Percentiles rank a stretch among this genome's conserved stretches.
Evolutionary conservation across 352 stramenopile genomes (phyloP).

Genomic region (Aphanomyces cochlioides): DNA sequence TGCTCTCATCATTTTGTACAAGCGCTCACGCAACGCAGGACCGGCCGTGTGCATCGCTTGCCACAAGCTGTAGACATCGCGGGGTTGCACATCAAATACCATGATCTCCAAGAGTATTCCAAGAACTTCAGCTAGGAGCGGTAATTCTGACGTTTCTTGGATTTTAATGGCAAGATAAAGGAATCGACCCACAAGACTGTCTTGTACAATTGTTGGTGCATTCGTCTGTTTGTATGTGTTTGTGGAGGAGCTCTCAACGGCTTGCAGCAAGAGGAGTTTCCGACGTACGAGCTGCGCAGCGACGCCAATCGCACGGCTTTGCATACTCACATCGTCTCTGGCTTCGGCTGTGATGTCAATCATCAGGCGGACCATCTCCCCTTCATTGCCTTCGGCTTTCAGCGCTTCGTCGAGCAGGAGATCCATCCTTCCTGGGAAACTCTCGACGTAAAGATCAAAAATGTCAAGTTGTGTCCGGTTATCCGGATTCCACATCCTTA

Average conservation of each 20-base stretch:
- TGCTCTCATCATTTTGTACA: neutral
- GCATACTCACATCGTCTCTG: constrained; percentile 1
- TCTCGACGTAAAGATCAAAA: neutral
- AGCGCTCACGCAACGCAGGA: neutral
- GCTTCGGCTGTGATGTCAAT: constrained; percentile 24
- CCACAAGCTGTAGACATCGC: constrained; percentile 21
- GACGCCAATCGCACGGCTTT: constrained; percentile 10
- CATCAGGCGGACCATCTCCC: constrained; percentile 24
- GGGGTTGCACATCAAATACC: neutral
- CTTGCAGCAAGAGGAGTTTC: neutral
- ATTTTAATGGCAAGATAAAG: constrained; percentile 13
- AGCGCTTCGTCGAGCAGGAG: constrained; percentile 15
- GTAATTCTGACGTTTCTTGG: neutral
- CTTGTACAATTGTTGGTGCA: neutral
- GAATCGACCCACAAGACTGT: constrained; percentile 3
- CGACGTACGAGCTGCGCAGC: constrained; percentile 12
- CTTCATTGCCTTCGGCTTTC: constrained; percentile 13
- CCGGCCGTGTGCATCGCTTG: neutral
- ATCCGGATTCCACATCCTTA: neutral
- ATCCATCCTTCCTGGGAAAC: constrained; percentile 4
- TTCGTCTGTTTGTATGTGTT: neutral
- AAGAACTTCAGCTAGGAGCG: constrained; percentile 3
- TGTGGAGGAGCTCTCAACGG: neutral
- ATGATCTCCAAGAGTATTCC: constrained; percentile 10
- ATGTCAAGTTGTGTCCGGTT: neutral